Percentiles rank a stretch among this genome's conserved stretches.
Conservation (phyloP, 176 grass and related monocot genomes). For the Zea mays region DNA sequence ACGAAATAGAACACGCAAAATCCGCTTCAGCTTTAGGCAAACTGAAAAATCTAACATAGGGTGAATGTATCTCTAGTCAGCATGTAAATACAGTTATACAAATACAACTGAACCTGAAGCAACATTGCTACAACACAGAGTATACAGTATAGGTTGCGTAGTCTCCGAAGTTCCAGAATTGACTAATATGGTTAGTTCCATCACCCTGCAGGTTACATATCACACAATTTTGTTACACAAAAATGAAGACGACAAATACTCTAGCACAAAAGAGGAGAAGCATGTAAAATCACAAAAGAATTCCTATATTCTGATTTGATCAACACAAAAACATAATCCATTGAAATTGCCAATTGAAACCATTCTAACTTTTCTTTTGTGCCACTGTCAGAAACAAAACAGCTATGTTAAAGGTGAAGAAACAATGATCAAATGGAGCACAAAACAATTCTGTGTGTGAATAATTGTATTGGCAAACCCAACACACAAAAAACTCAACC, state of each 20-base stretch:
- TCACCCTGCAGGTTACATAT: slow-evolving; percentile 43
- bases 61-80: neutral
- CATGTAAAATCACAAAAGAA: neutral
- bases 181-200: slow-evolving; percentile 29
- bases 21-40: slow-evolving; percentile 9
- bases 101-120: slow-evolving; percentile 25
- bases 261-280: neutral
- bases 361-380: neutral
- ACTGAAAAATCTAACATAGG: slow-evolving; percentile 12
- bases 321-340: neutral
- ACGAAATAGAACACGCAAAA: neutral
- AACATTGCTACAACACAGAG: slow-evolving; percentile 19
- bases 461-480: neutral
- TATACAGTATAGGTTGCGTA: slow-evolving; percentile 18
- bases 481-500: neutral
- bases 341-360: slow-evolving; percentile 16
- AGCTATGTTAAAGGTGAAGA: neutral
- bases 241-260: neutral
- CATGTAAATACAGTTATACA: slow-evolving; percentile 27
- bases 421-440: slow-evolving; percentile 3
- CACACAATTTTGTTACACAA: neutral
- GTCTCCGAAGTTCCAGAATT: slow-evolving; percentile 35
- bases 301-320: neutral
- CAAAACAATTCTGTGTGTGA: neutral
- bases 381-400: neutral